Base-by-base conservation (phyloP, 2,329 filamentous ascomycete species). In the Arthrobotrys sinensis region DNA sequence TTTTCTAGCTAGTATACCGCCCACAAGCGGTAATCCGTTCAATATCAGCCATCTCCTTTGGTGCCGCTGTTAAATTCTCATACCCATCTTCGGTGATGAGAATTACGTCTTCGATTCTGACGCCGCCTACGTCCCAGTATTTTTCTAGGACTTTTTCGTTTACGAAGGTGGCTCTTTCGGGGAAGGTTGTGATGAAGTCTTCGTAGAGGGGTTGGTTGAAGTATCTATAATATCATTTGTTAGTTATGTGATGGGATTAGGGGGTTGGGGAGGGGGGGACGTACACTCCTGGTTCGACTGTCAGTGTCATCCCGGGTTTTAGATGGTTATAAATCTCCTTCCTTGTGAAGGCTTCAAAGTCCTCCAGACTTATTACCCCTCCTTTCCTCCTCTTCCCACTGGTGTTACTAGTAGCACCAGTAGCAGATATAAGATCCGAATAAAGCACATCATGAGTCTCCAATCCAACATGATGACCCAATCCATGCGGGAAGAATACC, bases 81-180 rank as follows among this genome's bases (percentile, higher is more conserved):
- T 90, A 90, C 0, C 94, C 94, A 24, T 89, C 86, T 78, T 91
- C 87, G 0, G 92, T 96, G 57, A 98, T 90, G 21, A 96, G 86
- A 45, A 98, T 88, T 83, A 95, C 93, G 83, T 98, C 94, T 85
- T 99, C 96, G 79, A 98, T 96, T 55, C 96, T 89, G 28, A 97
- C 93, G 38, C 96, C 96, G 14, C 95, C 96, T 0, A 98, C 91
- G 28, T 85, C 86, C 86, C 92, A 95, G 83, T 92, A 95, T 79
- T 85, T 86, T 77, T 90, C 89, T 60, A 96, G 85, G 4, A 91
- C 87, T 4, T 87, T 86, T 80, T 86, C 85, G 84, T 94, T 88
- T 82, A 96, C 91, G 81, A 89, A 92, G 75, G 87, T 86, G 45
- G 87, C 86, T 82, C 91, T 90, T 70, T 86, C 85, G 1, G 34